Base-by-base conservation (phyloP, 768 basidiomycete genomes). In the Leccinum variicolor region DNA sequence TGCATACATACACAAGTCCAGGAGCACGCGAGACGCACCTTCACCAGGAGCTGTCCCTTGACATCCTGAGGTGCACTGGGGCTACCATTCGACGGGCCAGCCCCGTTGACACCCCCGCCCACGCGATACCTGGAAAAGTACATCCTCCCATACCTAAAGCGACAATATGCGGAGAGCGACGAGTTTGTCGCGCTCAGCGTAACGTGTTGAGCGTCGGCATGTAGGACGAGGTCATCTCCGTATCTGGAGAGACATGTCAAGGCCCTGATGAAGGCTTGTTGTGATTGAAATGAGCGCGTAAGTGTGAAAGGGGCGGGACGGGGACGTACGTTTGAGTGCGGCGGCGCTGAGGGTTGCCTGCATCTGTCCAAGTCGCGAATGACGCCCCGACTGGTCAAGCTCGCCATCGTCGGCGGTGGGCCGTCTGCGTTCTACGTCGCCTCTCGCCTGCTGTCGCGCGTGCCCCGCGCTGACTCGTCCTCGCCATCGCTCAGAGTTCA, bases 391-490 rank as follows among this genome's bases (percentile, higher is more conserved):
- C 61, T 7, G 9, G 69, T 89, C 65, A 94, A 94, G 70, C 77
- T 98, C 31, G 96, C 93, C 13, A 85, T 98, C 62, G 78, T 98
- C 21, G 96, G 96, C n/a, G 90, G 85, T 6, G 96, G 96, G 0
- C 96, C 96, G 0, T 94, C 96, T n/a, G 93, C 89, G 0, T 97
- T 98, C 76, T 99, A 97, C 74, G 87, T 91, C 17, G 94, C 94
- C 13, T 89, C 91, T 4, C 79, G 95, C 2, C 71, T 98, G n/a
- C 79, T 98, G 47, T 83, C 86, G 25, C 76, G 82, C 6, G 70
- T 86, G 4, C 82, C 85, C 2, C 72, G 63, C 51, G 49, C 58
- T 25, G 60, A 59, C 46, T 59, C 72, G 43, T 64, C 65, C n/a
- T 61, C 72, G 3, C 71, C 68, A 31, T 76, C 75, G 33, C 67